Conservation (phyloP, 495 filamentous ascomycete genomes). For the Neurospora sp. region DNA sequence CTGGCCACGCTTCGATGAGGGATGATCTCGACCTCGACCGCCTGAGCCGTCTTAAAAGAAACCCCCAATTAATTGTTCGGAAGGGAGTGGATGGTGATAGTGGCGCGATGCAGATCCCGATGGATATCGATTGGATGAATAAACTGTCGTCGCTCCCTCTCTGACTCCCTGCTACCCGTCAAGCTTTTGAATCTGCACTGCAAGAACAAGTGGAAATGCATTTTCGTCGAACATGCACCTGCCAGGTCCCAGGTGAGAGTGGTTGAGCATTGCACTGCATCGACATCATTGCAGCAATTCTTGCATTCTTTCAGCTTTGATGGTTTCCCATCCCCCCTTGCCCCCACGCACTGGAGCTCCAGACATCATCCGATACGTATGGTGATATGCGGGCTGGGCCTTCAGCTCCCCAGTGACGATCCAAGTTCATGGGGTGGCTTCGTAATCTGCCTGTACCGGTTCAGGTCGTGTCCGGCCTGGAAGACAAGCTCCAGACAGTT, state of each 20-base stretch:
- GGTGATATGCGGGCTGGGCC: not conserved
- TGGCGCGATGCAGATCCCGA: not conserved
- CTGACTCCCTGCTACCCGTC: not conserved
- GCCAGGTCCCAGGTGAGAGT: not conserved
- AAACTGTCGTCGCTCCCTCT: not conserved
- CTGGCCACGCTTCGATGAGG: not conserved
- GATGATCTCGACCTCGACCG: not conserved
- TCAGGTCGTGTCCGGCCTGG: not conserved
- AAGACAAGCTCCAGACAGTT: not conserved
- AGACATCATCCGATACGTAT: not conserved
- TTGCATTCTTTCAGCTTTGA: not conserved
- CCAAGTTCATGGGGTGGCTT: not conserved
- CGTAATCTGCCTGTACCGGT: not conserved
- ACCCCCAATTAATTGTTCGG: not conserved
- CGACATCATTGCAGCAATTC: too few relatives aligned
- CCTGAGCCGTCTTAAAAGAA: not conserved
- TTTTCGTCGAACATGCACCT: not conserved
- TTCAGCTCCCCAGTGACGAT: not conserved
- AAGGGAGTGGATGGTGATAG: not conserved
- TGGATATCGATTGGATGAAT: not conserved
- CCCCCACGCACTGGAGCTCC: not conserved
- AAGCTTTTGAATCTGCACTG: not conserved
- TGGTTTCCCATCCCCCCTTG: not conserved
- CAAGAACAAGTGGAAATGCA: not conserved
- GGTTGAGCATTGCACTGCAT: not conserved